These are phyloP conservation scores for Ambrosiella cleistominuta DNA, from an alignment of 2,329 filamentous ascomycete genomes.

Conservation along the genomic window DNA sequence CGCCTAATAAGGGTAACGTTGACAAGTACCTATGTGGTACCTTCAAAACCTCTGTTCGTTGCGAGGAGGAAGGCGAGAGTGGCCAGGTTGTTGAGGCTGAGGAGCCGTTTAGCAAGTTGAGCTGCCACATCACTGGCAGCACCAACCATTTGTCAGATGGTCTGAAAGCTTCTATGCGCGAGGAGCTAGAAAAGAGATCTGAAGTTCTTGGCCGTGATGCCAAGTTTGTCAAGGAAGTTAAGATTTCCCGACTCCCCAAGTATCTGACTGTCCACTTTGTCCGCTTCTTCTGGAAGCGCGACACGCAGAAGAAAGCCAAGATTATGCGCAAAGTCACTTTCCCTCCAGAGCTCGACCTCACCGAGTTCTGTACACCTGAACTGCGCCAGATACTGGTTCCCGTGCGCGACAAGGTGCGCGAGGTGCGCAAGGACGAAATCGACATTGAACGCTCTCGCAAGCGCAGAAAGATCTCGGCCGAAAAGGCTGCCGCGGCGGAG, in stretches of 20 bases:
- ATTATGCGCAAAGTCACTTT: slow-evolving; percentile 99
- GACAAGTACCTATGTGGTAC: slow-evolving; percentile 79
- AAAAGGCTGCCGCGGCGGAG: slow-evolving; percentile 30
- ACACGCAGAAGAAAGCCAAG: slow-evolving; percentile 95
- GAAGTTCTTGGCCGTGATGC: slow-evolving; percentile 60
- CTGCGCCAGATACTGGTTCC: slow-evolving; percentile 69
- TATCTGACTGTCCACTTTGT: slow-evolving; percentile 96
- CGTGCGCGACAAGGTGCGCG: slow-evolving; percentile 88
- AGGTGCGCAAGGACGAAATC: slow-evolving; percentile 85
- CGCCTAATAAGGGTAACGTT: slow-evolving; percentile 31
- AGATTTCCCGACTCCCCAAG: slow-evolving; percentile 77
- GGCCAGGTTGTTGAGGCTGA: slow-evolving; percentile 53
- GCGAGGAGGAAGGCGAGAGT: slow-evolving; percentile 61
- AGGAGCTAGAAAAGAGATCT: slow-evolving; percentile 83
- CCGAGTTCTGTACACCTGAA: slow-evolving; percentile 90
- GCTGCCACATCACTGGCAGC: slow-evolving; percentile 78
- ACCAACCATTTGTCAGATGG: slow-evolving; percentile 88
- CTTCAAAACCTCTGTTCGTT: slow-evolving; percentile 63
- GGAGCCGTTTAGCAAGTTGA: slow-evolving; percentile 77
- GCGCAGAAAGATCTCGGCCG: slow-evolving; percentile 54
- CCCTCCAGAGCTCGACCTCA: slow-evolving; percentile 75
- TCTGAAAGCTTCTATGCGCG: slow-evolving; percentile 61
- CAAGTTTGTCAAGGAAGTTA: slow-evolving; percentile 76
- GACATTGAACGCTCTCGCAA: slow-evolving; percentile 85
- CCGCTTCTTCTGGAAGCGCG: slow-evolving; percentile 93